Evolutionary conservation across 164 flowering plant species (phyloP).

Genomic region (Umbilicus rupestris): DNA sequence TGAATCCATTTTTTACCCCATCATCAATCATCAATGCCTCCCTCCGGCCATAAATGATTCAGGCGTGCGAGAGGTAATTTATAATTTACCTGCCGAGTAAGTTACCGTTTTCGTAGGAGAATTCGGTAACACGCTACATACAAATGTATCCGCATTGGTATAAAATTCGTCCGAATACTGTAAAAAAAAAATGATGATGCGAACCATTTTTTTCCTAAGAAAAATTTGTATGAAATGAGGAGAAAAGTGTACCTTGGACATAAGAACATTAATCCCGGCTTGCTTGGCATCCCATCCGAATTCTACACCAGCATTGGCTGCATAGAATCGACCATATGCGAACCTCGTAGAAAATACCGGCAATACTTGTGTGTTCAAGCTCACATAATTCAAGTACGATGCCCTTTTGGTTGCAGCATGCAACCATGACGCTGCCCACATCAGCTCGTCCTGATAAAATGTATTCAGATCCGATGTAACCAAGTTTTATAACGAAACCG

Average conservation of each 20-base stretch:
- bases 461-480: neutral
- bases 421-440: constrained; percentile 3
- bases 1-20: neutral
- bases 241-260: neutral
- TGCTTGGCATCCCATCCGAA: constrained; percentile 3
- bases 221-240: neutral
- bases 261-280: neutral
- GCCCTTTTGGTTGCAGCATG: neutral
- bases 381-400: neutral
- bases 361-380: neutral
- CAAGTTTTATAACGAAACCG: neutral
- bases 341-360: neutral
- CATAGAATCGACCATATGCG: neutral
- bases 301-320: neutral
- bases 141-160: neutral
- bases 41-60: no score
- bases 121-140: neutral
- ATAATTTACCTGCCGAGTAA: neutral
- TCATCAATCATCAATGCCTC: no score
- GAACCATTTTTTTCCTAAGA: neutral
- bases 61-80: no score
- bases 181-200: no score
- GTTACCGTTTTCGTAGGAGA: neutral
- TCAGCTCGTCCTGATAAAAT: neutral
- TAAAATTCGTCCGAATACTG: neutral